These are phyloP conservation scores for Chaetomium cochliodes DNA, from an alignment of 495 filamentous ascomycete genomes.

Conservation along the genomic window DNA sequence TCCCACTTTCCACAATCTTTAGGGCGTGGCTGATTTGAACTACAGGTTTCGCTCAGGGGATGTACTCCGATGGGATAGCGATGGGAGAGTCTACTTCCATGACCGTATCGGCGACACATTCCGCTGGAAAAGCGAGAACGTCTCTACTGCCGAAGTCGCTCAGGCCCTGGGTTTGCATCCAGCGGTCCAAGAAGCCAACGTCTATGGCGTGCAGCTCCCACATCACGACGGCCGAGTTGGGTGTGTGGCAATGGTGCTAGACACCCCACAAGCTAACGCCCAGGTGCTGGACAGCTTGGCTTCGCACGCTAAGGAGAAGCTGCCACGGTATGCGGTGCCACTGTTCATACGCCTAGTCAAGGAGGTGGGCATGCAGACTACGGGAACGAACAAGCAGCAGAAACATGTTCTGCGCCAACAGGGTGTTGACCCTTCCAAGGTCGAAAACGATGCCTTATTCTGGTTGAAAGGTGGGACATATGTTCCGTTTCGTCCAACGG, in stretches of 20 bases:
- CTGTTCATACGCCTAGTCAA: constrained; percentile 69
- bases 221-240: constrained; percentile 85
- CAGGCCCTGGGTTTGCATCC: constrained; percentile 67
- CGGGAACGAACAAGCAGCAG: constrained; percentile 86
- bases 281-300: constrained; percentile 58
- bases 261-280: constrained; percentile 30
- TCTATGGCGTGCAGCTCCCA: constrained; percentile 82
- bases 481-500: constrained; percentile 60
- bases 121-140: constrained; percentile 96
- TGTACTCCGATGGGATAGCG: constrained; percentile 66
- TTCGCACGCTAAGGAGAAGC: constrained; percentile 47
- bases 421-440: constrained; percentile 65
- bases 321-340: constrained; percentile 76
- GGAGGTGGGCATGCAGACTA: constrained; percentile 56
- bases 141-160: constrained; percentile 78
- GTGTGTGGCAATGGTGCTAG: constrained; percentile 67
- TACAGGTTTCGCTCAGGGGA: constrained; percentile 74
- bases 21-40: neutral
- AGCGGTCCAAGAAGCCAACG: constrained; percentile 73
- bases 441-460: constrained; percentile 60
- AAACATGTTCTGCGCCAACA: constrained; percentile 66
- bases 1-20: neutral
- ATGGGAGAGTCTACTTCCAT: constrained; percentile 78
- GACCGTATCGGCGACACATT: constrained; percentile 93
- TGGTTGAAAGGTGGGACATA: constrained; percentile 65